Percentiles rank a stretch among this genome's conserved stretches.
Evolutionary conservation across 331 rosid genomes (phyloP).

Genomic region (Malus hybrid): DNA sequence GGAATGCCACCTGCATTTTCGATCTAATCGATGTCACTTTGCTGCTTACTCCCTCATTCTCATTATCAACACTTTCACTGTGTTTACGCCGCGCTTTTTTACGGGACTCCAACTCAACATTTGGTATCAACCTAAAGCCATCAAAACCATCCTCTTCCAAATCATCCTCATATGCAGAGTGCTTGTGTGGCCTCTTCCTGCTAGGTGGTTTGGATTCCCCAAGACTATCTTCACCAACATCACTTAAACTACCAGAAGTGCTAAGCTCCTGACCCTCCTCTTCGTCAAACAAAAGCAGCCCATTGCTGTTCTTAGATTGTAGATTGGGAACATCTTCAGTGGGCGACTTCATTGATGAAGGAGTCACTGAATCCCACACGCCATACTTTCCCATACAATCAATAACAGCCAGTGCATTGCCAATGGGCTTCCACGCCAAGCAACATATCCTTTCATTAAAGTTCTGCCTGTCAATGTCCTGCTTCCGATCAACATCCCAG

Average conservation of each 20-base stretch:
- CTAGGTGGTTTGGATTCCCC: slow-evolving; percentile 54
- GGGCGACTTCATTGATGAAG: slow-evolving; percentile 90
- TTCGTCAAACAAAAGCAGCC: slow-evolving; percentile 74
- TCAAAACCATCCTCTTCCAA: slow-evolving; percentile 39
- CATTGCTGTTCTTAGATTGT: slow-evolving; percentile 50
- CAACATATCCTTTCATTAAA: slow-evolving; percentile 78
- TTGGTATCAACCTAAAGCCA: slow-evolving; percentile 35
- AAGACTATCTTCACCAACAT: slow-evolving; percentile 63
- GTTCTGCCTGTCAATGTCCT: slow-evolving; percentile 86
- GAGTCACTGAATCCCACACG: slow-evolving; percentile 82
- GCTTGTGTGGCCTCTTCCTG: slow-evolving; percentile 69
- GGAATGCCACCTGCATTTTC: slow-evolving; percentile 84
- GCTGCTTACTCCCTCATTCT: slow-evolving; percentile 32
- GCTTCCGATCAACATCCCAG: slow-evolving; percentile 79
- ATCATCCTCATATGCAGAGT: slow-evolving; percentile 32
- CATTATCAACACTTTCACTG: slow-evolving; percentile 39
- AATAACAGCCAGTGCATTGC: slow-evolving; percentile 69
- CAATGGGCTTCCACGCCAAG: slow-evolving; percentile 84
- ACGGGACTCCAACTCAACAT: slow-evolving; percentile 50
- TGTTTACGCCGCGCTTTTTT: slow-evolving; percentile 39
- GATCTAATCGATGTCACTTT: slow-evolving; percentile 24
- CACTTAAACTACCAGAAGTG: slow-evolving; percentile 62
- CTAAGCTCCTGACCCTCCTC: slow-evolving; percentile 60
- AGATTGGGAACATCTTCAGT: slow-evolving; percentile 66
- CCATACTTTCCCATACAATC: slow-evolving; percentile 90